Percentiles rank a stretch among this genome's conserved stretches.
These are phyloP conservation scores for Larix sibirica DNA, from an alignment of 83 land plant genomes.

Conservation along the genomic window DNA sequence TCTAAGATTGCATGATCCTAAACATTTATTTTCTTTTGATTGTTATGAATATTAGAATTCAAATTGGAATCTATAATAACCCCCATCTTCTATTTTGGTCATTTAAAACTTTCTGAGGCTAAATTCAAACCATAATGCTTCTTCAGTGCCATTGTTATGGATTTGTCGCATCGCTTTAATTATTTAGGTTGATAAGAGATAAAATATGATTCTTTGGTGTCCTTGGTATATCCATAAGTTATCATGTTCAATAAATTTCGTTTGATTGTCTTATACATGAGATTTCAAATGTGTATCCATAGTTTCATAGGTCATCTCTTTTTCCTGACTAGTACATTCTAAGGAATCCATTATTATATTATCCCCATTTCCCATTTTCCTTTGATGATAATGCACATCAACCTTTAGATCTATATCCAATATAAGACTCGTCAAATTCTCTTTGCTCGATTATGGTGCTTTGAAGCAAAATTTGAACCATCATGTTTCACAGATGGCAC, in stretches of 20 bases:
- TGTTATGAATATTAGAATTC: not conserved
- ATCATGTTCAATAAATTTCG: too few relatives aligned
- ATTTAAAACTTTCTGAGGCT: not conserved
- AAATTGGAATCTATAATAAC: not conserved
- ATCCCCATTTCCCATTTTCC: not conserved
- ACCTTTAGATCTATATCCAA: not conserved
- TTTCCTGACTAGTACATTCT: not conserved
- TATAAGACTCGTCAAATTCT: not conserved
- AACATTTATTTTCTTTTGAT: not conserved
- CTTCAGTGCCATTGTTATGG: not conserved
- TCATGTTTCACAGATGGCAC: not conserved
- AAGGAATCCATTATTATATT: not conserved
- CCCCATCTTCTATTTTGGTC: not conserved
- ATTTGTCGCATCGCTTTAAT: not conserved
- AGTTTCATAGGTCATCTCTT: not conserved
- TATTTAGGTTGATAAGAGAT: not conserved
- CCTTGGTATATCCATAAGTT: not conserved
- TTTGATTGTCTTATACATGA: not conserved
- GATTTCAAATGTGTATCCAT: not conserved
- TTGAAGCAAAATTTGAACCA: not conserved
- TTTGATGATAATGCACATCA: not conserved
- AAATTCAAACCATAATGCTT: not conserved
- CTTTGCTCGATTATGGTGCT: not conserved
- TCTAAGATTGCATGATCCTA: not conserved
- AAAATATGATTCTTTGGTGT: not conserved